These are phyloP conservation scores for Tillandsia leiboldiana DNA, from an alignment of 176 grass and related monocot species.

Conservation along the genomic window DNA sequence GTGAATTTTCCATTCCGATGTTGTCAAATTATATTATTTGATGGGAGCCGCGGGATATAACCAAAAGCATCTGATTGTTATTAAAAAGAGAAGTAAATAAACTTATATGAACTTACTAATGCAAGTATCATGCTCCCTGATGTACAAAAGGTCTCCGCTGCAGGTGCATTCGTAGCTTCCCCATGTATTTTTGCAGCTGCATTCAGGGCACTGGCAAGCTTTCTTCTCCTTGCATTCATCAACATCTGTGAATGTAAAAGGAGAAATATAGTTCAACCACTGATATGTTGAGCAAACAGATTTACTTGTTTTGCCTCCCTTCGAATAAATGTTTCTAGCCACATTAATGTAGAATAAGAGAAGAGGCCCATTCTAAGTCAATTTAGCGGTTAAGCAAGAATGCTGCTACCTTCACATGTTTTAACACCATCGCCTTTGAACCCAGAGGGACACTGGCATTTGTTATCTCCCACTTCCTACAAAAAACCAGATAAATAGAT, in stretches of 20 bases:
- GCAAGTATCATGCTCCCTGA: conserved; percentile 30
- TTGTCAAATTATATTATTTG: conserved; percentile 8
- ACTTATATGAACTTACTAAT: conserved; percentile 21
- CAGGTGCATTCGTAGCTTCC: conserved; percentile 31
- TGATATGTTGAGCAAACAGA: not conserved
- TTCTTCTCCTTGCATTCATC: conserved; percentile 38
- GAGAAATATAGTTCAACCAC: not conserved
- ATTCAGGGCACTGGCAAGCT: conserved; percentile 32
- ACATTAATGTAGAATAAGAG: not conserved
- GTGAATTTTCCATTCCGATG: conserved; percentile 15
- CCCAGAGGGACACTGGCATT: conserved; percentile 25
- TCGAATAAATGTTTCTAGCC: not conserved
- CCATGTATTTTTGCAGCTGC: conserved; percentile 39
- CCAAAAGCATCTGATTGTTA: not conserved
- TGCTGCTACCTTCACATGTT: conserved; percentile 9
- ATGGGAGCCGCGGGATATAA: too few species aligned
- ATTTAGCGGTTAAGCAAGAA: not conserved
- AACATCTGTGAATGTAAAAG: conserved; percentile 10
- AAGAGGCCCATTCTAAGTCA: not conserved
- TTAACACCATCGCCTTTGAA: conserved; percentile 27
- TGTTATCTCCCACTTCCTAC: conserved; percentile 17
- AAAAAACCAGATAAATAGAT: conserved; percentile 1
- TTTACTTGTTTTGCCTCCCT: not conserved
- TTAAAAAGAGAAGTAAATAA: not conserved
- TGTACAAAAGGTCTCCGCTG: conserved; percentile 23